Conservation (phyloP, 2,329 filamentous ascomycete genomes). For the Cladosporium sp. region DNA sequence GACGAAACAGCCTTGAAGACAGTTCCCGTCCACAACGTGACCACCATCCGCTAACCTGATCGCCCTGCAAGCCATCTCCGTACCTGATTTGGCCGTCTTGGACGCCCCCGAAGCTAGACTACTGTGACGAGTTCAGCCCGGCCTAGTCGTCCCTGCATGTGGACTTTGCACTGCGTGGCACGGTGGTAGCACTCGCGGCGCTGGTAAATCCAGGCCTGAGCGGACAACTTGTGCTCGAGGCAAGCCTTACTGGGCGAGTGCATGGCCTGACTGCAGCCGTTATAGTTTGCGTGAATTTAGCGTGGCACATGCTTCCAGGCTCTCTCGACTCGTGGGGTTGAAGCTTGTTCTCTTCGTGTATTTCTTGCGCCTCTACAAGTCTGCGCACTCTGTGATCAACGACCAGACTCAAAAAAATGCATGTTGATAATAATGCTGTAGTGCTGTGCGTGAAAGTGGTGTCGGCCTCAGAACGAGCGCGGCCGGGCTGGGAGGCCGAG, state of each 20-base stretch:
- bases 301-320: not conserved
- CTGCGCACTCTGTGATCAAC: too few relatives aligned
- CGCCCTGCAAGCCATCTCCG: not conserved
- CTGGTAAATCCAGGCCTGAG: not conserved
- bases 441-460: too few relatives aligned
- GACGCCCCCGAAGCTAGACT: not conserved
- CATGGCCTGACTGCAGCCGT: not conserved
- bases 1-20: not conserved
- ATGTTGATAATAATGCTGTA: too few relatives aligned
- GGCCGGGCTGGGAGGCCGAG: too few relatives aligned
- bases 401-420: too few relatives aligned
- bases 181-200: not conserved
- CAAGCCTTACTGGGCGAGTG: not conserved
- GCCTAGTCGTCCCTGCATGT: not conserved
- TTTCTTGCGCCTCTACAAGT: too few relatives aligned
- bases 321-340: not conserved
- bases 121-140: not conserved
- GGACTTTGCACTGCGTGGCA: not conserved
- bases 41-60: not conserved
- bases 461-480: too few relatives aligned
- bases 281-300: not conserved
- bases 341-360: not conserved
- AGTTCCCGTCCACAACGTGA: not conserved
- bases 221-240: not conserved
- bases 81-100: slow-evolving; percentile 5